Base-by-base conservation (phyloP, 1,139 yeast species). In the Yamadazyma conglobata region DNA sequence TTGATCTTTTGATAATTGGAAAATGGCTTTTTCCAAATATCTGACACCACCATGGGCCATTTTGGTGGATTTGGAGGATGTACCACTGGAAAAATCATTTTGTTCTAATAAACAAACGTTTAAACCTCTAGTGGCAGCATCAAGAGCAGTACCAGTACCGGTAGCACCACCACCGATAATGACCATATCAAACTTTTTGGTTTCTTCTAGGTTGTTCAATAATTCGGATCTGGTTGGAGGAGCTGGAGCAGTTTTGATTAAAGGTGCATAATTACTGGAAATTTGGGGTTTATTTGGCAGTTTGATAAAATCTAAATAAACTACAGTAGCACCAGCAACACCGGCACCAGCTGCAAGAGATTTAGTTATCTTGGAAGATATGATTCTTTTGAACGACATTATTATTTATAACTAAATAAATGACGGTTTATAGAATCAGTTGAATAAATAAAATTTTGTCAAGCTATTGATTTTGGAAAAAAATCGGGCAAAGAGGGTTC, bases 41-140 rank as follows among this genome's bases (percentile, higher is more conserved):
- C 97, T 73, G 31, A 89, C 96, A 53, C 97, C 97, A 43, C 97
- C 97, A 55, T 89, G 97, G 26, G 95, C 95, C 79, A 89, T 85
- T 63, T 89, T 89, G 33, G 97, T 89, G n/a, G 95, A 84, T 51
- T 89, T 82, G 19, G 96, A 87, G 4, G 95, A 84, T 10, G 97
- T 89, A 27, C 95, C 96, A 9, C 88, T 69, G 8, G 96, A 94
- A 54, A 83, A 89, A 62, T 89, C 97, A 44, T 77, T 78, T 52
- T 82, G 81, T 59, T 89, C 97, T 40, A 89, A 72, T 38, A 89
- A 60, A 35, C 94, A 87, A 27, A 88, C 96, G 52, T 86, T 84
- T 46, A 88, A 74, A 21, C 96, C 96, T 56, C 97, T 74, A 22
- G 95, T 77, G 13, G 84, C 77, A 21, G 96, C 96, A 59, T 89